Evolutionary conservation across 371 early-diverging fungal genomes (phyloP), one percentile per base, ranked within the genome.

Genomic region (Mortierella sp.): DNA sequence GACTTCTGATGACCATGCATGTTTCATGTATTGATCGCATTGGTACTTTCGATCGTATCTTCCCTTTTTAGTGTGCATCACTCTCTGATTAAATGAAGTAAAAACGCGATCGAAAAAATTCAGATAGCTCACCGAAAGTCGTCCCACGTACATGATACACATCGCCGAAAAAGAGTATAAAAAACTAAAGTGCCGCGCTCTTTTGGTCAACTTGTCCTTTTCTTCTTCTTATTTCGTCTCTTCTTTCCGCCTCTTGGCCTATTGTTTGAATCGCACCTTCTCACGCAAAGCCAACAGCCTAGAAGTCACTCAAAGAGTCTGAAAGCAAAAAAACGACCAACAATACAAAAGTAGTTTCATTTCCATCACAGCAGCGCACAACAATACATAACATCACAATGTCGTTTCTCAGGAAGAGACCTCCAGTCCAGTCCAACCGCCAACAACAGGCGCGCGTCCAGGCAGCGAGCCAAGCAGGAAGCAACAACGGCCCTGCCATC

Each of bases 351-450:
- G 34, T 19, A 11, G 19, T 21, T 45, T 24, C 31, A 34, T 52
- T 31, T n/a, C n/a, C 52, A 60, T 26, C 48, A 28, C 14, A n/a
- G n/a, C 34, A 31, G 26, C 34, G 4, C 19, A 1, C 34, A 65
- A 19, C 10, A 34, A 26, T 50, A 8, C 75, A 9, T 50, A 65
- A 5, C 16, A 50, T 13, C 14, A 13, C 19, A 9, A 28, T 48
- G 38, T n/a, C n/a, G n/a, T 38, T 84, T 74, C 68, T 84, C 19
- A 58, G 80, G 10, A 77, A 74, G 38, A 77, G 75, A 63, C 84
- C 84, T 14, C 80, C 80, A 19, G 75, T 78, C 10, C 77, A 77
- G 34, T 68, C 84, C 14, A 74, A 80, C 44, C 80, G 80, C 72
- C 65, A 45, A 10, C 77, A 80, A 28, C 81, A 80, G 57, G 73